Evolutionary conservation across 176 grass and related monocot genomes (phyloP).

Genomic region (Oryza rufipogon): DNA sequence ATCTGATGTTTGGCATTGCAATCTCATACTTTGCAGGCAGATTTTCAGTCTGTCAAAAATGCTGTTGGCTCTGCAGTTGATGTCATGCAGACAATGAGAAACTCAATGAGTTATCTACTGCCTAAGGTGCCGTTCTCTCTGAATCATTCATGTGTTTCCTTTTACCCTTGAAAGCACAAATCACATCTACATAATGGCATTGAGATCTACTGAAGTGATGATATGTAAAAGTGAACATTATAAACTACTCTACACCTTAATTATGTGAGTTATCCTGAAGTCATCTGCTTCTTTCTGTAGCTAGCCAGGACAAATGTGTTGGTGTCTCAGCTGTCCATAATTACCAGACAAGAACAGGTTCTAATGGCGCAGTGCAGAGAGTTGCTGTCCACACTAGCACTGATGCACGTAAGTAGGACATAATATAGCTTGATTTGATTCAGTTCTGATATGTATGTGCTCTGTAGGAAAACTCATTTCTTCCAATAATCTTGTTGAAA

Average conservation of each 20-base stretch:
- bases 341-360: constrained; percentile 49
- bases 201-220: not conserved
- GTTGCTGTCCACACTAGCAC: constrained; percentile 58
- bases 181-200: not conserved
- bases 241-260: not conserved
- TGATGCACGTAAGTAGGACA: constrained; percentile 63
- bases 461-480: constrained; percentile 3
- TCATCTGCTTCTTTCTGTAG: constrained; percentile 38
- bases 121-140: constrained; percentile 46
- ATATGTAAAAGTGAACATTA: not conserved
- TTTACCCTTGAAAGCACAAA: not conserved
- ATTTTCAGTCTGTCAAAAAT: constrained; percentile 61
- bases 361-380: constrained; percentile 62
- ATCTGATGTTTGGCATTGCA: not conserved
- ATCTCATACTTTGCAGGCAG: constrained; percentile 47
- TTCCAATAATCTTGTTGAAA: not conserved
- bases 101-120: constrained; percentile 41
- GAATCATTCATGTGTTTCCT: not conserved
- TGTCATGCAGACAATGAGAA: constrained; percentile 67
- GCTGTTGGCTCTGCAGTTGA: constrained; percentile 61
- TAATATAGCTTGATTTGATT: not conserved
- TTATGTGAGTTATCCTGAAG: not conserved
- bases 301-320: constrained; percentile 50
- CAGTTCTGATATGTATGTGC: not conserved
- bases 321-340: constrained; percentile 52